Percentiles rank a stretch among this genome's conserved stretches.
These are phyloP conservation scores for Ophiostoma montium DNA, from an alignment of 2,329 filamentous ascomycete species.

Conservation along the genomic window DNA sequence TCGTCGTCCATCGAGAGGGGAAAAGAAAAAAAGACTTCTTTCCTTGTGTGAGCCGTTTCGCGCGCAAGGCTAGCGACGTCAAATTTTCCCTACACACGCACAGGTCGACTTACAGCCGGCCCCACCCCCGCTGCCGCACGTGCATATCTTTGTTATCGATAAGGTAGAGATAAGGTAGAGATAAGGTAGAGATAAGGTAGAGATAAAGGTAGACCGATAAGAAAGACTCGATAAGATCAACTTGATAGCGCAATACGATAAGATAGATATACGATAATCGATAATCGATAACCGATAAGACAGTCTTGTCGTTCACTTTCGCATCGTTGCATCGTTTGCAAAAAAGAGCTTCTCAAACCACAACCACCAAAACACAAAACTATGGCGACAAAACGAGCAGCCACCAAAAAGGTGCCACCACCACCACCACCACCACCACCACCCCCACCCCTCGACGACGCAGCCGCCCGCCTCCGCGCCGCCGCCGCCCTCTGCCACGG, in stretches of 20 bases:
- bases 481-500: conserved; percentile 48
- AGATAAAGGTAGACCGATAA: background rate
- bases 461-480: conserved; percentile 22
- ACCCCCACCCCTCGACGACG: background rate
- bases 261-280: background rate
- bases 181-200: background rate
- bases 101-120: no score
- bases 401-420: background rate
- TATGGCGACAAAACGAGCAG: background rate
- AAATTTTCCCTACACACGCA: no score
- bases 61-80: conserved; percentile 1
- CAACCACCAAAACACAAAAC: no score
- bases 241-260: no score
- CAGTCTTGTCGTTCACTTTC: no score
- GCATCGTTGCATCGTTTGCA: background rate
- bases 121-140: no score
- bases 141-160: background rate
- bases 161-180: no score
- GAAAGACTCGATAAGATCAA: background rate
- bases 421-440: background rate
- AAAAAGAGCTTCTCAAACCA: background rate
- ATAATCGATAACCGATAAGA: background rate
- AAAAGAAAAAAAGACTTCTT: background rate
- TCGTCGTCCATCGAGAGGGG: conserved; percentile 3
- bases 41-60: background rate